Conservation (phyloP, 371 early-diverging fungal species). For the Massospora cicadina region DNA sequence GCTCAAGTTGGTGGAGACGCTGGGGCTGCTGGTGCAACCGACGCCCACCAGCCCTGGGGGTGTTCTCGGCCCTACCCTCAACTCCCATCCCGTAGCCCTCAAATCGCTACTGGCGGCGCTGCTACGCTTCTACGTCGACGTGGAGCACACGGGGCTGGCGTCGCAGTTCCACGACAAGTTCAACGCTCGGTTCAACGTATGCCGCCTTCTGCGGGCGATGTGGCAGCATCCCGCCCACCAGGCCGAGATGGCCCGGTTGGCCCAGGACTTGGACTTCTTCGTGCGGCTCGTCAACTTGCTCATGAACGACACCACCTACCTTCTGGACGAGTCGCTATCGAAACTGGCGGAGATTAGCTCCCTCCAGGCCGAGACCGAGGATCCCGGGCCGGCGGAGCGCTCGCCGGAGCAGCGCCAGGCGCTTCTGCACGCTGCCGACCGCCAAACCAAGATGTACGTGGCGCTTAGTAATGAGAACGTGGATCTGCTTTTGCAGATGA, state of each 20-base stretch:
- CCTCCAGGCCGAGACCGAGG: slow-evolving; percentile 59
- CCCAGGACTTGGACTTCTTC: slow-evolving; percentile 47
- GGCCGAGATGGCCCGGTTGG: slow-evolving; percentile 30
- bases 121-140: slow-evolving; percentile 80
- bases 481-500: slow-evolving; percentile 73
- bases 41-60: slow-evolving; percentile 20
- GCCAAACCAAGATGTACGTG: slow-evolving; percentile 73
- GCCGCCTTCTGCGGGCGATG: slow-evolving; percentile 73
- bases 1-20: slow-evolving; percentile 78
- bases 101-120: slow-evolving; percentile 56
- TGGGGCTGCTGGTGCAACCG: slow-evolving; percentile 48
- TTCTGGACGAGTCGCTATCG: slow-evolving; percentile 80
- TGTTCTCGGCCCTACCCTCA: slow-evolving; percentile 48
- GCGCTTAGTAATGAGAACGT: slow-evolving; percentile 84
- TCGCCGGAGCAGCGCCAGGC: slow-evolving; percentile 27
- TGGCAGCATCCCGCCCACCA: slow-evolving; percentile 58
- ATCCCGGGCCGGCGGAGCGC: slow-evolving; percentile 20
- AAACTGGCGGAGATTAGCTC: slow-evolving; percentile 69
- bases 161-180: slow-evolving; percentile 97
- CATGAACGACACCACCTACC: slow-evolving; percentile 90
- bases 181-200: slow-evolving; percentile 89
- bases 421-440: slow-evolving; percentile 44
- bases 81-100: slow-evolving; percentile 51
- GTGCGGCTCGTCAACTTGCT: slow-evolving; percentile 82
- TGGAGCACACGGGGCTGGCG: slow-evolving; percentile 82